Evolutionary conservation across 345 rosid species (phyloP).

Genomic region (Sonneratia alba): DNA sequence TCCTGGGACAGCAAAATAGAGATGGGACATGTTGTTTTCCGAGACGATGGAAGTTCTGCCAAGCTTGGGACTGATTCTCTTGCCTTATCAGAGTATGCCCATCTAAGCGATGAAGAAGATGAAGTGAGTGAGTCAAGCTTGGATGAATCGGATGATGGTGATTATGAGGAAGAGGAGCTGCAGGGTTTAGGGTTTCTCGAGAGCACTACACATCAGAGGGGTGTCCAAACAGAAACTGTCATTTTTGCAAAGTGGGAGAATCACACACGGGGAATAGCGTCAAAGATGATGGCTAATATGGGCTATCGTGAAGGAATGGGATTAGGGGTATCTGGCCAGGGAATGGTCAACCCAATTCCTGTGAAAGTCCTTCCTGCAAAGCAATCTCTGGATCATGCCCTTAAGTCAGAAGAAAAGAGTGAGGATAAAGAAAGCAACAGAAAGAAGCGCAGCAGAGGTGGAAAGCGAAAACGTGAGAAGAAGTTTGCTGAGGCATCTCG

Average conservation of each 20-base stretch:
- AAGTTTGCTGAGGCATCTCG: slow-evolving; percentile 68
- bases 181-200: slow-evolving; percentile 68
- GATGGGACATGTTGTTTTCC: slow-evolving; percentile 62
- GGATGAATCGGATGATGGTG: slow-evolving; percentile 48
- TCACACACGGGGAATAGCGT: slow-evolving; percentile 89
- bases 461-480: slow-evolving; percentile 76
- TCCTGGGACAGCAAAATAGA: slow-evolving; percentile 68
- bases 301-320: slow-evolving; percentile 96
- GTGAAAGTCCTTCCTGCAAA: slow-evolving; percentile 80
- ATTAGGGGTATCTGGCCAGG: slow-evolving; percentile 76
- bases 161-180: slow-evolving; percentile 44
- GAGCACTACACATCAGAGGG: slow-evolving; percentile 40
- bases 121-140: slow-evolving; percentile 48
- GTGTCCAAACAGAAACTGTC: slow-evolving; percentile 66
- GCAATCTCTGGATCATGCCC: slow-evolving; percentile 72
- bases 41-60: slow-evolving; percentile 55
- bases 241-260: slow-evolving; percentile 94
- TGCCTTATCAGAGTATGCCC: slow-evolving; percentile 52
- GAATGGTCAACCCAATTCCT: slow-evolving; percentile 68
- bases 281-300: slow-evolving; percentile 96
- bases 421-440: slow-evolving; percentile 33
- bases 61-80: slow-evolving; percentile 52
- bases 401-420: slow-evolving; percentile 34
- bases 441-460: slow-evolving; percentile 79
- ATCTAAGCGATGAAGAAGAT: slow-evolving; percentile 46